Evolutionary conservation across 257 asterid genomes (phyloP).

Genomic region (Rhazya stricta): DNA sequence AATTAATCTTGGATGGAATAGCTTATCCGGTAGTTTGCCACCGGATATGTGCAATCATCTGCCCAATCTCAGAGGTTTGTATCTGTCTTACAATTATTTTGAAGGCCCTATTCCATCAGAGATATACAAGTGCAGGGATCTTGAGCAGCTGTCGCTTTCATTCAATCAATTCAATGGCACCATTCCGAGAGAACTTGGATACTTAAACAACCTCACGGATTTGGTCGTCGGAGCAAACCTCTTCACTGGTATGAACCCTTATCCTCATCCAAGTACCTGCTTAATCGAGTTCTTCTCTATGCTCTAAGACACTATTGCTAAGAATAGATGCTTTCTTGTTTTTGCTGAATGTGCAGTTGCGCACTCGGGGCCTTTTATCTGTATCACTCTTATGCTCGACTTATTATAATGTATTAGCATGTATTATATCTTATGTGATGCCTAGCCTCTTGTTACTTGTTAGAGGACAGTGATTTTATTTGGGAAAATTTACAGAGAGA

Average conservation of each 20-base stretch:
- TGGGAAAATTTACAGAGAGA: no score
- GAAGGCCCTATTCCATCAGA: constrained; percentile 30
- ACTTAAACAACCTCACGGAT: constrained; percentile 13
- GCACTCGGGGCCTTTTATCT: no score
- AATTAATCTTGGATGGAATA: constrained; percentile 14
- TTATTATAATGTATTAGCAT: no score
- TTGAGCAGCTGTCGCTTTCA: constrained; percentile 23
- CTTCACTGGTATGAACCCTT: constrained; percentile 14
- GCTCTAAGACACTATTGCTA: no score
- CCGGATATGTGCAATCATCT: constrained; percentile 18
- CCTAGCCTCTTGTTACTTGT: no score
- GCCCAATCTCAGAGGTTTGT: constrained; percentile 6
- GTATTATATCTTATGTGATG: no score
- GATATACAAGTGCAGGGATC: constrained; percentile 29
- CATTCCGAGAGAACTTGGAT: constrained; percentile 31
- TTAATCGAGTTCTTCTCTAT: no score
- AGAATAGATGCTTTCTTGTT: no score
- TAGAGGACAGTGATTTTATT: no score
- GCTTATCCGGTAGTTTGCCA: constrained; percentile 25
- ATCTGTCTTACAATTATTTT: constrained; percentile 19
- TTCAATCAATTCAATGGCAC: constrained; percentile 33
- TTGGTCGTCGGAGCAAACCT: constrained; percentile 23
- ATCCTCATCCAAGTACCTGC: not conserved
- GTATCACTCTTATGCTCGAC: no score
- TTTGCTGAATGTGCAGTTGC: no score